Evolutionary conservation across 345 rosid species (phyloP), one percentile per base, ranked within the genome.

Genomic region (Litchi chinensis): DNA sequence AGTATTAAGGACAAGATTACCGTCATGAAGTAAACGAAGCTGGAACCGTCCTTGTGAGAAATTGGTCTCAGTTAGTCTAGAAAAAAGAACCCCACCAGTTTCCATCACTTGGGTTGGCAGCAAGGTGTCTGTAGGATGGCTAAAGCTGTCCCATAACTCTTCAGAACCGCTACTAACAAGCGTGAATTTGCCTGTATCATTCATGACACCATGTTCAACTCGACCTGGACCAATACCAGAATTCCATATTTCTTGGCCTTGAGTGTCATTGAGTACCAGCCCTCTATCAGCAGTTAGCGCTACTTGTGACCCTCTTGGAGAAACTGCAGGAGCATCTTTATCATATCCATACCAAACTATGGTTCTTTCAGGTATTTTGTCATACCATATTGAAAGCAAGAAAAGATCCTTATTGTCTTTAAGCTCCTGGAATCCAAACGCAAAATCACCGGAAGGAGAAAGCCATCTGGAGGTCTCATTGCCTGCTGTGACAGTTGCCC

Each of bases 381-480:
- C 70, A 10, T 50, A 83, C 86, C 86, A 83, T 21, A 80, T 80
- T 21, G 86, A 71, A 24, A 81, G 82, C 70, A 84, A 64, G 81
- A 76, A 85, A n/a, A 8, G 52, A 52, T 76, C 71, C 6, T 56
- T 8, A 22, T 41, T 39, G 22, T 62, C 43, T 2, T 71, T 50
- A 12, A 48, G 46, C 56, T 44, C 79, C 43, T 11, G 72, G 54
- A 85, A 82, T 50, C 87, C 85, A 39, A 82, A 82, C 7, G 87
- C 85, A 12, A 85, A 85, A 21, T 85, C 69, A 6, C 77, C 71
- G 0, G 85, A 85, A 79, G 85, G 79, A 54, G 85, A 85, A 32
- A 79, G 74, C 81, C 81, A 76, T 46, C 66, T 64, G 37, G 43
- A 16, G 41, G 76, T 12, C 16, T 65, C 16, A 8, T 52, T 32